Base-by-base conservation (phyloP, 371 early-diverging fungal genomes). In the Apophysomyces variabilis region DNA sequence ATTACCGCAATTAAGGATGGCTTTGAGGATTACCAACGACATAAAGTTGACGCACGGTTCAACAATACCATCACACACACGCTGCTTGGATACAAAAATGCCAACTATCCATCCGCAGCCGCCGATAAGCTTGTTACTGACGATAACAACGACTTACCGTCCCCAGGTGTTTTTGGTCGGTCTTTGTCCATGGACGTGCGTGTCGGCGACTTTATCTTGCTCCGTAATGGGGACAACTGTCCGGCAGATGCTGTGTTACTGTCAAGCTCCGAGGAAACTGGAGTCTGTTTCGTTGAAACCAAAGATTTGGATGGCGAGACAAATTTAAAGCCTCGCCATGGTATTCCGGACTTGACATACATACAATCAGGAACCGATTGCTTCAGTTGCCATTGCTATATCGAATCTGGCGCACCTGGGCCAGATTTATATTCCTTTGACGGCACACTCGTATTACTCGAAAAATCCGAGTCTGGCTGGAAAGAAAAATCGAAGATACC, bases 281-380 rank as follows among this genome's bases (percentile, higher is more conserved):
- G 88, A 3, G 67, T 89, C 12, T 95, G 94, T 71, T 98, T 87
- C 78, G 88, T 98, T 14, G 98, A 98, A 71, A 98, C 98, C 5
- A 94, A 93, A 68, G 95, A 95, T 74, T 73, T 99, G 57, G 98
- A 99, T 77, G 99, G 99, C 18, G 99, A 99, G 76, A 95, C 95
- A 16, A 97, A 97, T 71, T 79, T 98, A 16, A 98, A 98, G 78
- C 84, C 90, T 32, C 84, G 93, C 18, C 69, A 76, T n/a, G 74
- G 89, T 32, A 44, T 92, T n/a, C 78, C 78, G 12, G 90, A 92
- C 35, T 86, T 89, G 0, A 74, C 79, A 13, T 79, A 90, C 66
- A 76, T 90, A 54, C 83, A 86, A 45, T 83, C 86, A 0, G 85
- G 90, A 11, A 72, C 75, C n/a, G 91, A 90, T 14, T 90, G 89